Percentiles rank a stretch among this genome's conserved stretches.
phyloP scores from a whole-genome alignment of 306 rosid species.

The Bauhinia variegata region DNA sequence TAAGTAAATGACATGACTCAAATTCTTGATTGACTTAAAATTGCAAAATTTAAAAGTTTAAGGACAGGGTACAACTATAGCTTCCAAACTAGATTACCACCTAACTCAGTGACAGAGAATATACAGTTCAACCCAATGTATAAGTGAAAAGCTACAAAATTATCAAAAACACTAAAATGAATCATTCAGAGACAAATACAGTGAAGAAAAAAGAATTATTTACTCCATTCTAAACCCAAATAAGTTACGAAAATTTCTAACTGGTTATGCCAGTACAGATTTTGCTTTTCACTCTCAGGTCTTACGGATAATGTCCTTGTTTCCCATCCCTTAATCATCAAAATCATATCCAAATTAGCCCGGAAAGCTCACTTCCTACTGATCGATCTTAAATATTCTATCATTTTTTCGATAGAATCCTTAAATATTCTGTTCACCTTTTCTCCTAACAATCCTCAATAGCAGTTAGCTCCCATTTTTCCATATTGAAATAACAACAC shows the following conservation, averaged over 20 bases:
- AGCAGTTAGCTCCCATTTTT: constrained; percentile 11
- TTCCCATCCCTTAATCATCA: constrained; percentile 7
- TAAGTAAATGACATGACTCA: constrained; percentile 11
- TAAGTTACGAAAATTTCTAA: not conserved
- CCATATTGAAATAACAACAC: constrained; percentile 8
- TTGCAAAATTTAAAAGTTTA: constrained; percentile 12
- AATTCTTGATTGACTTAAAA: constrained; percentile 1
- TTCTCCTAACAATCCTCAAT: not conserved
- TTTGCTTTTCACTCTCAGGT: not conserved
- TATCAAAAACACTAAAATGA: too few relatives aligned
- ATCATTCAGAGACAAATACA: too few relatives aligned
- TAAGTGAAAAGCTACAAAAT: too few relatives aligned
- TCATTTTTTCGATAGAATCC: too few relatives aligned
- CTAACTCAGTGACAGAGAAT: constrained; percentile 7
- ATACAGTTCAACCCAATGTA: constrained; percentile 16
- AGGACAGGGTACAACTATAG: constrained; percentile 1
- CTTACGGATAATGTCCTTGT: constrained; percentile 17
- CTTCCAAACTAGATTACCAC: constrained; percentile 12
- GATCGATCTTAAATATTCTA: not conserved
- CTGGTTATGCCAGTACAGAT: not conserved
- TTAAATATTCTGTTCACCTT: not conserved
- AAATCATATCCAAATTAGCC: constrained; percentile 13
- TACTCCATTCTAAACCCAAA: too few relatives aligned
- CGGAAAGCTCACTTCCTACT: constrained; percentile 13
- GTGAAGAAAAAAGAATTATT: too few relatives aligned